phyloP scores from a whole-genome alignment of 2,329 filamentous ascomycete genomes.

The Microdochium paspali region DNA sequence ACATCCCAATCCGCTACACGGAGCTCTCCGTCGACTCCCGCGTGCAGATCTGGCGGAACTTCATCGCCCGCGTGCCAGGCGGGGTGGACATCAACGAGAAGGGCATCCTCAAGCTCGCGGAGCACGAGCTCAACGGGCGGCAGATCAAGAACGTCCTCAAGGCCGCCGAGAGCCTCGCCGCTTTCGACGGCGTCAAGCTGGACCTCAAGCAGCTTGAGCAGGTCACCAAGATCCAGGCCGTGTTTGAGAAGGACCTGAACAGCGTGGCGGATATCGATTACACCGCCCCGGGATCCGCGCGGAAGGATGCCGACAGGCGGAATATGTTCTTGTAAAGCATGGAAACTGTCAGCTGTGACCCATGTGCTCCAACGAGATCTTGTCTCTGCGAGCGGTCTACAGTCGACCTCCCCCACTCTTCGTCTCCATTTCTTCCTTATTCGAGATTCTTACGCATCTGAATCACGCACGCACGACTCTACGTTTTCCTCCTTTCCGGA shows the following conservation, averaged over 20 bases:
- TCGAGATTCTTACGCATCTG: too few species aligned
- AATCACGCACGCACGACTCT: too few species aligned
- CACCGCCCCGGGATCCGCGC: constrained; percentile 5
- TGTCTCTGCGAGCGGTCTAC: too few species aligned
- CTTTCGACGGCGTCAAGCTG: constrained; percentile 16
- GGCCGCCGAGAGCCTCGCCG: constrained; percentile 19
- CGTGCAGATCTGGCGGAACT: constrained; percentile 15
- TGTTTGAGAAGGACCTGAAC: constrained; percentile 17
- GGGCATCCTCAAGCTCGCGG: constrained; percentile 9
- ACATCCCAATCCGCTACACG: constrained; percentile 12
- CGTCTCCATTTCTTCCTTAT: too few species aligned
- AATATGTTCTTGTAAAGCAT: constrained; percentile 4
- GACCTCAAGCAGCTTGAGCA: constrained; percentile 16
- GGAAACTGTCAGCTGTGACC: too few species aligned
- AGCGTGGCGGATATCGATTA: constrained; percentile 6
- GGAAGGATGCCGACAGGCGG: constrained; percentile 4
- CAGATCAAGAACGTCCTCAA: constrained; percentile 23
- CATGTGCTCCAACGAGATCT: too few species aligned
- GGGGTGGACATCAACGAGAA: constrained; percentile 9
- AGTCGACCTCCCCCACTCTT: too few species aligned
- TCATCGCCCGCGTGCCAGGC: constrained; percentile 14
- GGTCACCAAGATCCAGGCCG: constrained; percentile 19
- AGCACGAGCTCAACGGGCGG: constrained; percentile 17
- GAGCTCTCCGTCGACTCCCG: constrained; percentile 8
- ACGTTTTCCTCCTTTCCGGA: too few species aligned